A percentile compares a stretch with the other conserved stretches of the same genome.
Evolutionary conservation across 805 yeast species (phyloP).

Genomic region (Nakazawaea sp.): DNA sequence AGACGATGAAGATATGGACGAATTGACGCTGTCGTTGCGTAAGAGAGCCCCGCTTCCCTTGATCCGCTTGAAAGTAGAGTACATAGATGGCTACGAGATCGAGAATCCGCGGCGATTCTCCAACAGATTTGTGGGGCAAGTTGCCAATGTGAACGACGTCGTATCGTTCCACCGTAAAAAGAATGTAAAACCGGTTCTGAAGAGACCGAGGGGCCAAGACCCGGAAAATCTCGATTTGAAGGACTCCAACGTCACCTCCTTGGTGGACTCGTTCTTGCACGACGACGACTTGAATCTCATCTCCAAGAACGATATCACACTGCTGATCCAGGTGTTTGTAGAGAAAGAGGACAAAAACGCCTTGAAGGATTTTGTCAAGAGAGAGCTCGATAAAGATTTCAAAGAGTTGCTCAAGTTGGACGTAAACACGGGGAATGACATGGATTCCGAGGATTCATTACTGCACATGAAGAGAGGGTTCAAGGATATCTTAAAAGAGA

Average conservation of each 20-base stretch:
- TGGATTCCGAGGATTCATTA: slow-evolving; percentile 14
- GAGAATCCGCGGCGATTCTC: slow-evolving; percentile 89
- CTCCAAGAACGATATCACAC: slow-evolving; percentile 69
- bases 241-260: slow-evolving; percentile 46
- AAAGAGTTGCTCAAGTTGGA: slow-evolving; percentile 38
- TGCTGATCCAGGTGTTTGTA: slow-evolving; percentile 65
- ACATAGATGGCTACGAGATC: slow-evolving; percentile 84
- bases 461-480: slow-evolving; percentile 23
- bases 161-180: slow-evolving; percentile 59
- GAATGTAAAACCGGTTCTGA: slow-evolving; percentile 13
- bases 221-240: slow-evolving; percentile 24
- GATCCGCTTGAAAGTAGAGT: slow-evolving; percentile 78
- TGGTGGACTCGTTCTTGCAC: slow-evolving; percentile 56
- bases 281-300: slow-evolving; percentile 61
- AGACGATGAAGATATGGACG: slow-evolving; percentile 12
- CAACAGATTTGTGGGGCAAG: slow-evolving; percentile 80
- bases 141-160: slow-evolving; percentile 88
- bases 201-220: not conserved
- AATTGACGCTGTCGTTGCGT: slow-evolving; percentile 16
- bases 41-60: slow-evolving; percentile 61
- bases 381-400: slow-evolving; percentile 48
- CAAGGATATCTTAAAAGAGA: slow-evolving; percentile 34
- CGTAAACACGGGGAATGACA: slow-evolving; percentile 31
- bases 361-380: slow-evolving; percentile 53
- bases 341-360: slow-evolving; percentile 75